Base-by-base conservation (phyloP, 768 basidiomycete genomes). In the Guyanaporus albipodus region DNA sequence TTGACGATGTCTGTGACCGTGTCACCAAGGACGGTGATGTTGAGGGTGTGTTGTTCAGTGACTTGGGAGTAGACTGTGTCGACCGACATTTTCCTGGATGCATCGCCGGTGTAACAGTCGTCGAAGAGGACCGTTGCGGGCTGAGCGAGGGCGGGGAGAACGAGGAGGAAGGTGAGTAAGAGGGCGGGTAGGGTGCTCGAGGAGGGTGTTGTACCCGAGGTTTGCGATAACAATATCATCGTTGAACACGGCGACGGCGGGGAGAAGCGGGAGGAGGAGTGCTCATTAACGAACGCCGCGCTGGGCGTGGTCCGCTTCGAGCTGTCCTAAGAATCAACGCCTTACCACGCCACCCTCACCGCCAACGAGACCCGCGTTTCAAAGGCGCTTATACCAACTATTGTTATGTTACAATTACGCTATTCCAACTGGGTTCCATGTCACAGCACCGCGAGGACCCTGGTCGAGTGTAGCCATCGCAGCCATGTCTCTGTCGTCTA, bases 381-480 rank as follows among this genome's bases (percentile, higher is more conserved):
- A 41, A 19, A 14, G 17, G 33, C 18, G 33, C n/a, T n/a, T n/a
- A 15, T 18, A 18, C 17, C 15, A n/a, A 18, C 15, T 14, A 31
- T 12, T 31, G 12, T 31, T 15, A 31, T 31, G 12, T 31, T 6
- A 31, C 12, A 31, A 17, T 7, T n/a, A 8, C 6, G 12, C 29
- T 34, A 63, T 47, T 51, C 83, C 73, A 7, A 91, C 78, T 1
- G 90, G 88, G 54, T 94, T 90, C 92, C 91, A 94, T 46, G 77
- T 82, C 38, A 87, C 70, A 0, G 84, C 81, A 6, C 91, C 90
- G 0, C 70, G 73, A 33, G 79, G 73, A 0, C 87, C 91, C 38
- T 73, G 61, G 58, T 94, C 89, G 0, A 93, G 69, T 0, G 64
- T 73, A 58, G 91, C 80, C 1, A 95, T 71, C 18, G 60, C 63